These are phyloP conservation scores for Yamadazyma triangularis DNA, from an alignment of 1,139 yeast species.

Conservation along the genomic window DNA sequence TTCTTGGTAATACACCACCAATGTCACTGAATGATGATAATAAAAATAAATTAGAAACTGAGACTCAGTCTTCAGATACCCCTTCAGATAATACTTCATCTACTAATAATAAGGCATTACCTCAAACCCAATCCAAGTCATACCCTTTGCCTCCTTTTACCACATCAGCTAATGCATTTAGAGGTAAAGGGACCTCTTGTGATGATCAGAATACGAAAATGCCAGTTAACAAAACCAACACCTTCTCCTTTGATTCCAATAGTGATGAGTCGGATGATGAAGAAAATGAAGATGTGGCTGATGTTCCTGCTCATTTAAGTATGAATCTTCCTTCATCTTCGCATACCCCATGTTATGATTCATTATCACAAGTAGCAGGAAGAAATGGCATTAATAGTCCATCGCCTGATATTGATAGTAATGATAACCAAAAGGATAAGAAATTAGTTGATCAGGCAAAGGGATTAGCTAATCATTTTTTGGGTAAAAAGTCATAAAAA, in stretches of 20 bases:
- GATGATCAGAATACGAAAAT: constrained; percentile 7
- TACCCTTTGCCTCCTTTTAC: constrained; percentile 46
- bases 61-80: not conserved
- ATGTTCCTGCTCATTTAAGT: not conserved
- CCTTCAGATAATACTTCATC: constrained; percentile 7
- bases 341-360: constrained; percentile 27
- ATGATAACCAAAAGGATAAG: constrained; percentile 6
- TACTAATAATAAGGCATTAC: not conserved
- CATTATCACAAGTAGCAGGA: constrained; percentile 52
- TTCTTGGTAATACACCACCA: constrained; percentile 13
- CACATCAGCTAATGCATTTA: constrained; percentile 42
- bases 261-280: constrained; percentile 28
- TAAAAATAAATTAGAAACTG: no score
- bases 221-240: constrained; percentile 13
- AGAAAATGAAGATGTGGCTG: constrained; percentile 1
- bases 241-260: constrained; percentile 30
- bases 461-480: constrained; percentile 34
- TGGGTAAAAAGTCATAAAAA: constrained; percentile 25
- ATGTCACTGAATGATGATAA: no score
- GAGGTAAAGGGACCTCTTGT: constrained; percentile 26
- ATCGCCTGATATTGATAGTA: constrained; percentile 1
- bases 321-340: constrained; percentile 2
- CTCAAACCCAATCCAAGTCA: constrained; percentile 16
- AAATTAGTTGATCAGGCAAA: constrained; percentile 37
- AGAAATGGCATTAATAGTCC: constrained; percentile 23